Evolutionary conservation across 78 protist species (phyloP).

Genomic region (Tieghemostelium lacteum): DNA sequence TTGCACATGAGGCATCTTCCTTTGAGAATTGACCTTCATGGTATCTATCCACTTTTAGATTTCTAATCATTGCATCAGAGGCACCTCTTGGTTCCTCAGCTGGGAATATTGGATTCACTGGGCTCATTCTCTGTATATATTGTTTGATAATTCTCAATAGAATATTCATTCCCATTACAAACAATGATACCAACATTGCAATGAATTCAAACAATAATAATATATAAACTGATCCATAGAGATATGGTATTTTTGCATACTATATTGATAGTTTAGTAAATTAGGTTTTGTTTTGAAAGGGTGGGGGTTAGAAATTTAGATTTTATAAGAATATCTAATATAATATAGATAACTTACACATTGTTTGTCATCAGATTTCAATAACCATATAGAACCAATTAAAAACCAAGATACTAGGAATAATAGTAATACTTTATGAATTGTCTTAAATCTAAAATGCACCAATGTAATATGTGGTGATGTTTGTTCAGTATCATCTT

Average conservation of each 20-base stretch:
- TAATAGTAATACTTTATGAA: neutral
- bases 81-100: conserved; percentile 10
- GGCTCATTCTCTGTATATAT: neutral
- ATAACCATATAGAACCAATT: conserved; percentile 12
- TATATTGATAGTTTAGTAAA: too few species aligned
- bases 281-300: too few species aligned
- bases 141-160: neutral
- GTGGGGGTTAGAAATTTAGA: too few species aligned
- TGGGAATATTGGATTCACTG: neutral
- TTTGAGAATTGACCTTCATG: neutral
- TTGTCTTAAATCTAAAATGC: conserved; percentile 7
- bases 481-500: neutral
- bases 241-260: conserved; percentile 21
- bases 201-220: neutral
- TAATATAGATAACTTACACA: conserved; percentile 30
- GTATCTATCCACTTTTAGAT: conserved; percentile 1
- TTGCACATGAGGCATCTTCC: conserved; percentile 44
- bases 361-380: neutral
- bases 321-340: neutral
- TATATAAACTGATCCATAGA: conserved; percentile 1
- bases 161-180: neutral
- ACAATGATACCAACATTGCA: neutral
- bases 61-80: conserved; percentile 29
- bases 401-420: conserved; percentile 13
- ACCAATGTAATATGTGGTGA: neutral